These are phyloP conservation scores for Penicillium carneum DNA, from an alignment of 2,329 filamentous ascomycete species.

Conservation along the genomic window DNA sequence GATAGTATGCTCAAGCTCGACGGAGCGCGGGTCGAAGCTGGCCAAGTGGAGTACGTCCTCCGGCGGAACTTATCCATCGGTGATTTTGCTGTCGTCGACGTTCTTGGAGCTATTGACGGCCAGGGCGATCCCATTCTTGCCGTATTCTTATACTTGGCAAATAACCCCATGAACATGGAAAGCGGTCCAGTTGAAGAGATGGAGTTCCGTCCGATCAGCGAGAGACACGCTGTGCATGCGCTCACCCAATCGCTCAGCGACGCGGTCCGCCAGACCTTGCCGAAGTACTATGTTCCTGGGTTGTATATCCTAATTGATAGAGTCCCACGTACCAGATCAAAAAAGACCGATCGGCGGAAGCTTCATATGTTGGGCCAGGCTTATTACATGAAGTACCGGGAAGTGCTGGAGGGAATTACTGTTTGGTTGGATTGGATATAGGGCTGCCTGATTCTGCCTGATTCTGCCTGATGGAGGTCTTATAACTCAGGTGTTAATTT, in stretches of 20 bases:
- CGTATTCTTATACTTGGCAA: constrained; percentile 27
- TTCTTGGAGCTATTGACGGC: constrained; percentile 31
- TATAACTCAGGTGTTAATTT: no score
- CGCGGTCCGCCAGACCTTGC: constrained; percentile 24
- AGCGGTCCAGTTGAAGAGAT: constrained; percentile 23
- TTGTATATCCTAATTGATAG: constrained; percentile 32
- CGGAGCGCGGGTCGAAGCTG: constrained; percentile 33
- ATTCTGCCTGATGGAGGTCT: constrained; percentile 3
- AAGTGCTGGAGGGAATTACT: constrained; percentile 24
- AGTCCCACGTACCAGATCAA: constrained; percentile 35
- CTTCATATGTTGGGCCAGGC: constrained; percentile 31
- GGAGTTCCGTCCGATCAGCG: constrained; percentile 23
- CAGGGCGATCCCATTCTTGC: constrained; percentile 26
- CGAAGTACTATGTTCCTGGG: constrained; percentile 30
- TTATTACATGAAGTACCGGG: constrained; percentile 29
- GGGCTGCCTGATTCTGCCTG: no score
- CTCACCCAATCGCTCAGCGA: constrained; percentile 21
- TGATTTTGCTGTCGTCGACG: constrained; percentile 29
- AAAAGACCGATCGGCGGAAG: constrained; percentile 36
- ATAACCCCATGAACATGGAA: constrained; percentile 27
- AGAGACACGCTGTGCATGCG: constrained; percentile 14
- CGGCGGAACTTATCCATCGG: constrained; percentile 18
- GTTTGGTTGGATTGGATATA: constrained; percentile 25
- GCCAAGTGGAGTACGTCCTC: constrained; percentile 35
- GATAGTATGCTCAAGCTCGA: constrained; percentile 39